Conservation (phyloP, 2,329 filamentous ascomycete species). For the Diaporthe sp. region DNA sequence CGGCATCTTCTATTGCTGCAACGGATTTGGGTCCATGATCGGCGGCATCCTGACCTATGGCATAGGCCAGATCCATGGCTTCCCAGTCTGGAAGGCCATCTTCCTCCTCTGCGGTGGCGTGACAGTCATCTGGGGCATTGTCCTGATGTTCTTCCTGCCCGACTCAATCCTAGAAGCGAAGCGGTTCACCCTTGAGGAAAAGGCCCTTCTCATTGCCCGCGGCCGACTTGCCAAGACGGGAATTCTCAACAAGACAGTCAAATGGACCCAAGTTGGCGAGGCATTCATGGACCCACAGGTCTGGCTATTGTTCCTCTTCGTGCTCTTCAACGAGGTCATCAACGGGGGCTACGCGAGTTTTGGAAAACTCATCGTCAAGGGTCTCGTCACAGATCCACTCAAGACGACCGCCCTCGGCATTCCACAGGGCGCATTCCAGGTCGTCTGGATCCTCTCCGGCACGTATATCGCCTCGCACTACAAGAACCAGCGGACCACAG, state of each 20-base stretch:
- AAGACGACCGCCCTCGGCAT: conserved; percentile 67
- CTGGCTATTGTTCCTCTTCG: conserved; percentile 60
- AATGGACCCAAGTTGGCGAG: conserved; percentile 62
- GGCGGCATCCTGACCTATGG: conserved; percentile 54
- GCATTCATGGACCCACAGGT: conserved; percentile 60
- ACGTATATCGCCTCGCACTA: conserved; percentile 66
- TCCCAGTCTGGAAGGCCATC: conserved; percentile 60
- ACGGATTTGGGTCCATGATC: conserved; percentile 55
- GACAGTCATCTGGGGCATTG: conserved; percentile 57
- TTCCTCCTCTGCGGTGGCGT: conserved; percentile 61
- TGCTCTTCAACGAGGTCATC: conserved; percentile 66
- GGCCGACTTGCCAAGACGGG: conserved; percentile 56
- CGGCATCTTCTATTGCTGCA: conserved; percentile 58
- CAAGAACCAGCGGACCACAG: conserved; percentile 63
- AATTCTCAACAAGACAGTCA: conserved; percentile 62
- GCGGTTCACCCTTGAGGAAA: conserved; percentile 58
- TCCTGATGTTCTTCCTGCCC: conserved; percentile 58
- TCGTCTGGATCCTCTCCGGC: conserved; percentile 67
- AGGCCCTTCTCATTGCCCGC: conserved; percentile 57
- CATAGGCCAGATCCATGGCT: conserved; percentile 56
- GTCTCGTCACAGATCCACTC: conserved; percentile 58
- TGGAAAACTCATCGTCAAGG: conserved; percentile 68
- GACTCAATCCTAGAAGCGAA: conserved; percentile 58
- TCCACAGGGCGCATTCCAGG: conserved; percentile 67
- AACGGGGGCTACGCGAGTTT: conserved; percentile 69